Evolutionary conservation across 106 monocot genomes (phyloP).

Genomic region (Triglochin maritima): DNA sequence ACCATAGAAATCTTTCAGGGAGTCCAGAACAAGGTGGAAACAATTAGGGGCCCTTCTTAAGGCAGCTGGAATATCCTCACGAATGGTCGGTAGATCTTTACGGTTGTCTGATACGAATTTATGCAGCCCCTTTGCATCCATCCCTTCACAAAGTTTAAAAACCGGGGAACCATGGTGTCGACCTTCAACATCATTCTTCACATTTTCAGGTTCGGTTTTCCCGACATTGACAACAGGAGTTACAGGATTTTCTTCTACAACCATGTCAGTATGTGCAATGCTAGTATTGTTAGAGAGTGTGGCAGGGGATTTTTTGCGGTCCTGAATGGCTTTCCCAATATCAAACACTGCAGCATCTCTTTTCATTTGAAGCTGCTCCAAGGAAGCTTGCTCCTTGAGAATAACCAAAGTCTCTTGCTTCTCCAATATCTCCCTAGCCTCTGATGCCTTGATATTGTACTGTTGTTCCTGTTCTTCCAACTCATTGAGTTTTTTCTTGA

Average conservation of each 20-base stretch:
- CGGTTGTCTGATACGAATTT: constrained; percentile 86
- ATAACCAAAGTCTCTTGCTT: constrained; percentile 53
- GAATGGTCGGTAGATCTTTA: constrained; percentile 68
- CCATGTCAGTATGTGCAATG: constrained; percentile 14
- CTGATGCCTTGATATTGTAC: constrained; percentile 36
- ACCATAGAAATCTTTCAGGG: constrained; percentile 68
- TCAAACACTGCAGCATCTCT: constrained; percentile 61
- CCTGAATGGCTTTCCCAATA: constrained; percentile 28
- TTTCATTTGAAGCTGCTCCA: constrained; percentile 64
- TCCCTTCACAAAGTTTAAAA: constrained; percentile 49
- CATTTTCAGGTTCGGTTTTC: constrained; percentile 24
- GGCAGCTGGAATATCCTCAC: constrained; percentile 73
- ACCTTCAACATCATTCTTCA: constrained; percentile 21
- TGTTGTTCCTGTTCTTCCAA: constrained; percentile 65
- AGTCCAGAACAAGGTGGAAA: constrained; percentile 51
- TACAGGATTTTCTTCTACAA: constrained; percentile 23
- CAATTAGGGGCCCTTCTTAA: constrained; percentile 45
- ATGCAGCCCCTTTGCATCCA: constrained; percentile 74
- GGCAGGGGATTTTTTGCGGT: constrained; percentile 11
- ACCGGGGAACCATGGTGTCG: constrained; percentile 28
- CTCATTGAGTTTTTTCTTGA: constrained; percentile 56
- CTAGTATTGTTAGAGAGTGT: neutral
- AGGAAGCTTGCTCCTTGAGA: constrained; percentile 59
- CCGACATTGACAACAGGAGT: constrained; percentile 13
- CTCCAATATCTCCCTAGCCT: constrained; percentile 47